A percentile compares a stretch with the other conserved stretches of the same genome.
phyloP scores from a whole-genome alignment of 148 eudicot genomes.

The Arbutus unedo region DNA sequence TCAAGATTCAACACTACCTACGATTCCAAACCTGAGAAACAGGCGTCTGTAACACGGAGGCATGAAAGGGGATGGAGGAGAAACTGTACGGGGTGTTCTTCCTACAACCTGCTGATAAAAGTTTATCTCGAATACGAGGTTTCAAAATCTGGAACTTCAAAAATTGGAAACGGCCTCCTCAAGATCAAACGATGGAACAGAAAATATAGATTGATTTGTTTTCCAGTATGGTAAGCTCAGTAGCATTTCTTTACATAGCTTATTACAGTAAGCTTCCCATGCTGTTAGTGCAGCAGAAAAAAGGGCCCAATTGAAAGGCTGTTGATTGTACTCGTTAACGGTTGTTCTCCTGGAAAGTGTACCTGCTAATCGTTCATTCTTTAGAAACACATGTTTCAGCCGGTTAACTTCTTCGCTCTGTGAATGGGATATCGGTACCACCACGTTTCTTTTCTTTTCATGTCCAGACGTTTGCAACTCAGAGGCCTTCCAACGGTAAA shows the following conservation, averaged over 20 bases:
- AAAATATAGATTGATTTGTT: conserved; percentile 47
- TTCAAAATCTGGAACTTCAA: not conserved
- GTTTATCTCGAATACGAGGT: not conserved
- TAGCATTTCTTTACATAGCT: conserved; percentile 45
- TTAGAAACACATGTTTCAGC: conserved; percentile 39
- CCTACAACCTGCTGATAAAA: not conserved
- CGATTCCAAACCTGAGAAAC: too few relatives aligned
- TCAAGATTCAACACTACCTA: too few relatives aligned
- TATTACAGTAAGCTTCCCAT: conserved; percentile 60
- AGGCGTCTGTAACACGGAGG: not conserved
- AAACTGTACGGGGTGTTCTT: not conserved
- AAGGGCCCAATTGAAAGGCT: conserved; percentile 37
- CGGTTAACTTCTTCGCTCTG: conserved; percentile 29
- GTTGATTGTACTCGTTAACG: conserved; percentile 6
- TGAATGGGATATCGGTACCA: conserved; percentile 39
- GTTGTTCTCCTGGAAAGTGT: conserved; percentile 18
- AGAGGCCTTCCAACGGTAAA: conserved; percentile 57
- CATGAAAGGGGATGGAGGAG: not conserved
- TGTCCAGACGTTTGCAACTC: conserved; percentile 24
- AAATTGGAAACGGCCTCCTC: not conserved
- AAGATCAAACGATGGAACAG: conserved; percentile 21
- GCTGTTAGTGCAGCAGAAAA: conserved; percentile 48
- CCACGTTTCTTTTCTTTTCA: conserved; percentile 19
- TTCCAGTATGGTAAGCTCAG: conserved; percentile 63
- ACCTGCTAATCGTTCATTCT: conserved; percentile 37